Base-by-base conservation (phyloP, 306 rosid species). In the Fagus crenata region DNA sequence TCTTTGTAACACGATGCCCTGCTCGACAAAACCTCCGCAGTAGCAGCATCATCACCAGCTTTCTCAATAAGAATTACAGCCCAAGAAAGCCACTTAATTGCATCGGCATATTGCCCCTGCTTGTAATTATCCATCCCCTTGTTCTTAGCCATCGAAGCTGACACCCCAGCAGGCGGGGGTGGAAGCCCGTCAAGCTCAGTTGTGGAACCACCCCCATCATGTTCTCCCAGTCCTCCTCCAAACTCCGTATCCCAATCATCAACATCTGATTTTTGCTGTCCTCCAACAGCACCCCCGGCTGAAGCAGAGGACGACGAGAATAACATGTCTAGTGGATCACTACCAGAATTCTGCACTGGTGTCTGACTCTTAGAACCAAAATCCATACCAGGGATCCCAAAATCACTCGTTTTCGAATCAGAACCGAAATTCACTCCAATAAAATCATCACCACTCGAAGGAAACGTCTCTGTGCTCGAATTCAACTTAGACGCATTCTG, bases 41-140 rank as follows among this genome's bases (percentile, higher is more conserved):
- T 2, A 41, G 82, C 86, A 5, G 85, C 84, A 74, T 17, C 67
- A 84, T 92, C 92, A 67, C 91, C 91, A 15, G 87, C 81, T 83
- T 88, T 96, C 91, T 92, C 93, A 46, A 96, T 83, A 80, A 96
- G 91, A 78, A 92, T 33, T 12, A 86, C 76, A 53, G 99, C 93
- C 99, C 99, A 96, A 6, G 99, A 96, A 35, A 96, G 88, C 99
- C 99, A 96, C 85, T 96, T 92, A 70, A 96, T 96, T 68, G 98
- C 98, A 80, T 96, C 99, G 7, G 97, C 93, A 80, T 89, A 96
- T 76, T 96, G 99, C 32, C 99, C 99, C 80, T 91, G 97, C 87
- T 89, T 92, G 92, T 96, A 92, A 74, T 77, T 85, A 59, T 96
- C 97, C 93, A 92, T 85, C 75, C 99, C 99, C 82, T 96, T 96